Percentiles rank a stretch among this genome's conserved stretches.
Conservation (phyloP, 2,329 filamentous ascomycete species). For the Corinectria fuckeliana region DNA sequence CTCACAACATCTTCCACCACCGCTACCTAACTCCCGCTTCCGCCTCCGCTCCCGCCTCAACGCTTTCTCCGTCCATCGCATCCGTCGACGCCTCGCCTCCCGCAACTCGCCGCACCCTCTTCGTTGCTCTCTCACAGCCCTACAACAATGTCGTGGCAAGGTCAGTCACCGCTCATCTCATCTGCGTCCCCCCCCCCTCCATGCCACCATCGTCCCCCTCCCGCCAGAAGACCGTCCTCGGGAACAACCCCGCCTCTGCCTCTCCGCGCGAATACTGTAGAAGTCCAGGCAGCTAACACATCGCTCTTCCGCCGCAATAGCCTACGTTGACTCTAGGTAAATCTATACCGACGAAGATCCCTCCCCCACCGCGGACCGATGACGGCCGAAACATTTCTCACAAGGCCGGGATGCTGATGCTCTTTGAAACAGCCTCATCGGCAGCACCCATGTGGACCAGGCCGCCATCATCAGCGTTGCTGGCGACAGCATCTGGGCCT, state of each 20-base stretch:
- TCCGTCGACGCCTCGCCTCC: background rate
- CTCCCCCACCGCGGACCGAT: slow-evolving; percentile 1
- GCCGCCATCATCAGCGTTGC: slow-evolving; percentile 83
- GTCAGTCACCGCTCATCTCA: slow-evolving; percentile 49
- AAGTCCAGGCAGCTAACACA: slow-evolving; percentile 19
- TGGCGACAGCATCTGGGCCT: slow-evolving; percentile 82
- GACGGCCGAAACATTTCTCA: background rate
- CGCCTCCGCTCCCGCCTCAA: slow-evolving; percentile 2
- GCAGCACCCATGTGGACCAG: slow-evolving; percentile 79
- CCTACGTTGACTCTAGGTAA: slow-evolving; percentile 61
- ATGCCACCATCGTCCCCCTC: slow-evolving; percentile 31
- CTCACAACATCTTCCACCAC: slow-evolving; percentile 26
- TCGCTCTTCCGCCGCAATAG: slow-evolving; percentile 40
- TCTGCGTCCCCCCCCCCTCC: slow-evolving; percentile 21
- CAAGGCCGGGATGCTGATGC: slow-evolving; percentile 30
- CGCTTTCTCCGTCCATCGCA: background rate
- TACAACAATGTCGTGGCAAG: slow-evolving; percentile 77
- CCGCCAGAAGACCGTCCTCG: no score
- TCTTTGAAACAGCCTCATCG: slow-evolving; percentile 70
- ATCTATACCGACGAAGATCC: slow-evolving; percentile 16
- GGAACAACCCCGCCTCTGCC: background rate
- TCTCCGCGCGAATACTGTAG: background rate
- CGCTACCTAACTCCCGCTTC: slow-evolving; percentile 23
- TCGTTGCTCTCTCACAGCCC: slow-evolving; percentile 20
- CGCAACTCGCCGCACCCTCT: slow-evolving; percentile 2